These are phyloP conservation scores for Podospora pseudoanserina DNA, from an alignment of 495 filamentous ascomycete genomes.

Conservation along the genomic window DNA sequence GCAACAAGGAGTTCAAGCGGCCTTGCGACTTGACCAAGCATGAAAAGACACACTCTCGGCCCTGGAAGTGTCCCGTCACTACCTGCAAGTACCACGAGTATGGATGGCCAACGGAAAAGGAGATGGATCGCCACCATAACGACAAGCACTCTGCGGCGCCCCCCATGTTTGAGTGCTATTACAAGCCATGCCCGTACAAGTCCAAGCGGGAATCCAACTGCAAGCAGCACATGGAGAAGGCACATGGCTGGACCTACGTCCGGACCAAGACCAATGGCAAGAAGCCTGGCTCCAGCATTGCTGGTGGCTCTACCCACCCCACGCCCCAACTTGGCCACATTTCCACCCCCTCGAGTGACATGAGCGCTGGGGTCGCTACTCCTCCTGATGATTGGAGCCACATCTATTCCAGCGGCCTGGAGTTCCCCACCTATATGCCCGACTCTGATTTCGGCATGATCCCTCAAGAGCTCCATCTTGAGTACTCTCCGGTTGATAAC, in stretches of 20 bases:
- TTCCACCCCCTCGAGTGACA: constrained; percentile 45
- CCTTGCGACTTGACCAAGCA: constrained; percentile 93
- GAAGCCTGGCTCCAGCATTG: constrained; percentile 39
- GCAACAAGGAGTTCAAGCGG: constrained; percentile 87
- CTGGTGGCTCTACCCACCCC: constrained; percentile 37
- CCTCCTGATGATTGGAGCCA: constrained; percentile 41
- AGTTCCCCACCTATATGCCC: constrained; percentile 42
- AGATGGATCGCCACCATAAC: constrained; percentile 89
- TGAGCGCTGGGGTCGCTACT: constrained; percentile 41
- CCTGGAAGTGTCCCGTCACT: constrained; percentile 81
- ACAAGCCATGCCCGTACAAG: constrained; percentile 80
- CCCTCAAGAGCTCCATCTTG: constrained; percentile 46
- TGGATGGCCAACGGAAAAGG: constrained; percentile 97
- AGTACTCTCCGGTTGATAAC: constrained; percentile 48
- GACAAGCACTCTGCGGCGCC: constrained; percentile 87
- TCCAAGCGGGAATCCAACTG: constrained; percentile 97
- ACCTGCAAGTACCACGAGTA: constrained; percentile 81
- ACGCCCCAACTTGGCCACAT: constrained; percentile 56
- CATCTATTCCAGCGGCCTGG: constrained; percentile 31
- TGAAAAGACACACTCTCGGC: constrained; percentile 93
- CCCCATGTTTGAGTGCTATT: constrained; percentile 75
- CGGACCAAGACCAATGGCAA: constrained; percentile 84
- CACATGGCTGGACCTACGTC: constrained; percentile 83
- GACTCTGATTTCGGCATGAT: constrained; percentile 38
- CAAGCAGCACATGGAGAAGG: constrained; percentile 99